phyloP scores from a whole-genome alignment of 106 monocot genomes.

The Allium cepa region DNA sequence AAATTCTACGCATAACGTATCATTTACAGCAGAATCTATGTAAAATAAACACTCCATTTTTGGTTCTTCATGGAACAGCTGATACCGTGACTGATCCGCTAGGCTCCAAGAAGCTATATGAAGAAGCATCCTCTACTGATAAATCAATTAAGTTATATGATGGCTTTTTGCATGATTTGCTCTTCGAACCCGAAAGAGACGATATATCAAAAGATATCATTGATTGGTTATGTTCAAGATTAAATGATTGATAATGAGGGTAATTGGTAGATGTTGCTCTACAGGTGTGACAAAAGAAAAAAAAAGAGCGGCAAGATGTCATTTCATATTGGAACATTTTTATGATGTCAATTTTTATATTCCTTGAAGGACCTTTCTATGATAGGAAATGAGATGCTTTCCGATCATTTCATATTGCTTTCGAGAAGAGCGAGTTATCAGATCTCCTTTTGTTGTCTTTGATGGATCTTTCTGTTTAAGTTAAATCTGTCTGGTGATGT shows the following conservation, averaged over 20 bases:
- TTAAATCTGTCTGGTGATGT: no score
- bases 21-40: conserved; percentile 49
- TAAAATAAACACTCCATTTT: conserved; percentile 53
- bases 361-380: no score
- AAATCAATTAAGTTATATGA: conserved; percentile 68
- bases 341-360: no score
- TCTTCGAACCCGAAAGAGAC: conserved; percentile 85
- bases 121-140: conserved; percentile 39
- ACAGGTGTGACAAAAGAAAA: no score
- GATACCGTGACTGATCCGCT: conserved; percentile 68
- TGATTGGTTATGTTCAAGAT: conserved; percentile 54
- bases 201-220: conserved; percentile 53
- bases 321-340: no score
- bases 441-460: no score
- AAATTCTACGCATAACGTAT: conserved; percentile 64
- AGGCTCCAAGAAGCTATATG: conserved; percentile 42
- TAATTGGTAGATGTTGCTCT: not conserved
- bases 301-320: no score
- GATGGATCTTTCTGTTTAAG: no score
- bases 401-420: no score
- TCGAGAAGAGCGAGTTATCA: no score
- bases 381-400: no score
- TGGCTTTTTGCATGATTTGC: conserved; percentile 74
- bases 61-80: conserved; percentile 74
- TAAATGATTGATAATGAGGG: conserved; percentile 4